Evolutionary conservation across 768 basidiomycete species (phyloP), one percentile per base, ranked within the genome.

Genomic region (Artomyces pyxidatus): DNA sequence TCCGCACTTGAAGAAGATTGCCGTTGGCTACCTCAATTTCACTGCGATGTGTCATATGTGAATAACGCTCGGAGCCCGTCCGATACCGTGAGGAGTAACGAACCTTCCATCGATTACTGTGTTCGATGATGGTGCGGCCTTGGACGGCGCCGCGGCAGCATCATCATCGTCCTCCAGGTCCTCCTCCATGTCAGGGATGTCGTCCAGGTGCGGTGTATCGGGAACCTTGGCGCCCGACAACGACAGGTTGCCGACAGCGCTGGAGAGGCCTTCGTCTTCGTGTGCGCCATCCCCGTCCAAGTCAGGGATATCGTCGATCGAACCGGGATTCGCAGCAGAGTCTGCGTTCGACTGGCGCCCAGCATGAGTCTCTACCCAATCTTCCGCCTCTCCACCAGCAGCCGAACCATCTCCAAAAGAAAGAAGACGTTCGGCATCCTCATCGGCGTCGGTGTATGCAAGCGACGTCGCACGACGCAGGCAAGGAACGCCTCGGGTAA

Each of bases 111-210:
- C 73, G 48, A 74, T 65, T 17, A 73, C 67, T 8, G 57, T 59
- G 21, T 58, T 61, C 17, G 69, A 59, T 8, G 63, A 57, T 12
- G 61, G 57, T 22, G 60, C 55, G 17, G 62, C 51, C 64, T 74
- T 80, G 37, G 63, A 56, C 11, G 83, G 78, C 21, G 74, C 78
- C 37, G 81, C 83, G 42, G 88, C 83, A 10, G 89, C 91, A 56
- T 90, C 92, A 51, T 97, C 94, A 27, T 81, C 87, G 58, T 86
- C 94, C 56, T 85, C 85, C 30, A 94, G 74, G 55, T 80, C 79
- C n/a, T 92, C 93, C 64, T 96, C 93, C 91, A 99, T 96, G 70
- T 98, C 96, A 4, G 96, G 96, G 48, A 98, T 98, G 66, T 97
- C 93, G 63, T 95, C 93, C 58, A 97, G 74, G 72, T 97, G 84